These are phyloP conservation scores for Ascochyta fabae DNA, from an alignment of 2,329 filamentous ascomycete species.

Conservation along the genomic window DNA sequence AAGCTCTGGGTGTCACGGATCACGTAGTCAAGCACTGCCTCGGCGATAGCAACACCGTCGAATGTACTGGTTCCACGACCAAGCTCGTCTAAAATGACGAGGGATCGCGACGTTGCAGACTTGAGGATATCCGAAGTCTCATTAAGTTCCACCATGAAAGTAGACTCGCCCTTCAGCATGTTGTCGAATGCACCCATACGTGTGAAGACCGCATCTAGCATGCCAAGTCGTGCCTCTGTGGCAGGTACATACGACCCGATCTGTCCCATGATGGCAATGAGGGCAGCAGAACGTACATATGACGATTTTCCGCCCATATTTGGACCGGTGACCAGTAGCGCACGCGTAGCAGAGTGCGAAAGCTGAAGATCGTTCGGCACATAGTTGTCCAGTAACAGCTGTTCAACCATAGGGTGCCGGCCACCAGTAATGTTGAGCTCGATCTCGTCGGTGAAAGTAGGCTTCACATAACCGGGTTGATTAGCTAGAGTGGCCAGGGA, in stretches of 20 bases:
- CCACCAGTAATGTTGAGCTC: slow-evolving; percentile 75
- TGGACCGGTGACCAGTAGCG: slow-evolving; percentile 90
- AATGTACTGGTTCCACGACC: slow-evolving; percentile 93
- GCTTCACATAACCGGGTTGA: slow-evolving; percentile 87
- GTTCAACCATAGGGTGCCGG: slow-evolving; percentile 95
- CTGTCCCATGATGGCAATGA: slow-evolving; percentile 92
- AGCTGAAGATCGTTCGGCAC: slow-evolving; percentile 88
- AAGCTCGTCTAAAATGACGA: slow-evolving; percentile 94
- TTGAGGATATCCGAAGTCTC: slow-evolving; percentile 93
- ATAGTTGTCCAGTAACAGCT: slow-evolving; percentile 82
- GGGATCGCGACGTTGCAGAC: slow-evolving; percentile 79
- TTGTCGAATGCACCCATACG: slow-evolving; percentile 97
- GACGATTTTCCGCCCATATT: slow-evolving; percentile 99
- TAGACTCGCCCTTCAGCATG: slow-evolving; percentile 91
- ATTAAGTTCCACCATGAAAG: slow-evolving; percentile 97
- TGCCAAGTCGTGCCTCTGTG: slow-evolving; percentile 72
- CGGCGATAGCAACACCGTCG: slow-evolving; percentile 94
- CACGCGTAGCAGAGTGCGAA: slow-evolving; percentile 62
- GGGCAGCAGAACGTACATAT: slow-evolving; percentile 89
- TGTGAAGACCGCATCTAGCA: slow-evolving; percentile 90
- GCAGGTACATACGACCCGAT: slow-evolving; percentile 95
- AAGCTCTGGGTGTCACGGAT: slow-evolving; percentile 76
- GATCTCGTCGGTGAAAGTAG: slow-evolving; percentile 69
- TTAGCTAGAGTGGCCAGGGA: slow-evolving; percentile 84
- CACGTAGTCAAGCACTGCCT: slow-evolving; percentile 86